A percentile compares a stretch with the other conserved stretches of the same genome.
Conservation (phyloP, 2,329 filamentous ascomycete genomes). For the Alternaria triticina region DNA sequence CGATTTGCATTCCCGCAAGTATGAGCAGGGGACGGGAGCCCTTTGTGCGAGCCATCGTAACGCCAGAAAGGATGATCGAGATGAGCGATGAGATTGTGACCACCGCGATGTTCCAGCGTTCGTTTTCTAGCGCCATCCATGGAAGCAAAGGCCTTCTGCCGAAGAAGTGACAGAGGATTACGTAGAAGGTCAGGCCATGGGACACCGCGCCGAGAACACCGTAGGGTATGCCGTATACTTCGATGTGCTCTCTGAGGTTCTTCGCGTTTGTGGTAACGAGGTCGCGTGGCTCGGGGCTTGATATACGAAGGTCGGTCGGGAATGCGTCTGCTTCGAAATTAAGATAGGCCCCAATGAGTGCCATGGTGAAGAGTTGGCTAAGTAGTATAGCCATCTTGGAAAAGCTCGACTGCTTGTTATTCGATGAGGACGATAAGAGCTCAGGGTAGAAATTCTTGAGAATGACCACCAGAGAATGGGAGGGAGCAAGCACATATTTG, state of each 20-base stretch:
- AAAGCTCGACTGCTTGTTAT: background rate
- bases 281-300: background rate
- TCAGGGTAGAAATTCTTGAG: too few species aligned
- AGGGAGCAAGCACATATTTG: background rate
- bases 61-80: slow-evolving; percentile 4
- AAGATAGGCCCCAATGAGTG: background rate
- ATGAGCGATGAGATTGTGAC: slow-evolving; percentile 7
- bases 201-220: slow-evolving; percentile 6
- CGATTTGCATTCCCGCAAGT: slow-evolving; percentile 10
- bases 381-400: background rate
- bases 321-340: background rate
- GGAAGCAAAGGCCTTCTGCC: slow-evolving; percentile 2
- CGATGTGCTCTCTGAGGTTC: slow-evolving; percentile 4
- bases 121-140: background rate
- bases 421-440: too few species aligned
- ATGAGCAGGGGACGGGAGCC: slow-evolving; percentile 1
- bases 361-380: background rate
- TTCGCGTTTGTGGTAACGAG: slow-evolving; percentile 3
- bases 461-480: too few species aligned
- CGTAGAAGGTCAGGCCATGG: slow-evolving; percentile 8
- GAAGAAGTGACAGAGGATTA: slow-evolving; percentile 6
- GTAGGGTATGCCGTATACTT: slow-evolving; percentile 9
- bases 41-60: slow-evolving; percentile 5
- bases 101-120: background rate
- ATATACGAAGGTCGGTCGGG: background rate